Base-by-base conservation (phyloP, 345 rosid species). In the Pugionium cornutum region DNA sequence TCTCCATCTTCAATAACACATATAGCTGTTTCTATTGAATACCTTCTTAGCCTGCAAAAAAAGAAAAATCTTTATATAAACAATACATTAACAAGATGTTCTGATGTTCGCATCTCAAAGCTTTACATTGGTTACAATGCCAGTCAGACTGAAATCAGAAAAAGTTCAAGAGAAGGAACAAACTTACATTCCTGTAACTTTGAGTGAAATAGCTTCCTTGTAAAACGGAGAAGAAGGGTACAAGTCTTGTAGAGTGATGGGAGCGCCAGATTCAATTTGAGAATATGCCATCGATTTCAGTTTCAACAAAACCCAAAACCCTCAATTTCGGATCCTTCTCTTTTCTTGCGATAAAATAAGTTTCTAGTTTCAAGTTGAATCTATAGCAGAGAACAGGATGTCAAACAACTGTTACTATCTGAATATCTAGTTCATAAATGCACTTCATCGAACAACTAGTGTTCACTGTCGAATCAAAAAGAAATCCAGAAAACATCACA, bases 131-230 rank as follows among this genome's bases (percentile, higher is more conserved):
- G 35, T 18, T 50, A 40, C 4, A 59, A 56, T 29, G n/a, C 41
- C 49, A 47, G 53, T 31, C 46, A 27, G 25, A 32, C 7, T n/a
- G n/a, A 36, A 46, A 66, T 8, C 36, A 41, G 2, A 18, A 18
- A 18, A 18, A 9, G 9, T 46, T 2, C 2, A 6, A 26, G 4
- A 27, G 37, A 10, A 18, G 39, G 32, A 35, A n/a, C 8, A 26
- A 35, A 28, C 86, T 62, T 83, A 84, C 90, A 57, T 79, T 69
- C 90, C 92, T 46, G 76, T 81, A 47, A 90, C 85, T 76, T 95
- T 77, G 40, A 87, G 72, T 6, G 97, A 87, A 68, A 78, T 68
- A 50, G 87, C 84, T 43, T 89, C 78, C 53, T 55, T 71, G 46
- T 84, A 87, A 61, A 79, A 79, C 2, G 77, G 79, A 39, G 90